A percentile compares a stretch with the other conserved stretches of the same genome.
Evolutionary conservation across 306 rosid genomes (phyloP).

Genomic region (Lotus japonicus): DNA sequence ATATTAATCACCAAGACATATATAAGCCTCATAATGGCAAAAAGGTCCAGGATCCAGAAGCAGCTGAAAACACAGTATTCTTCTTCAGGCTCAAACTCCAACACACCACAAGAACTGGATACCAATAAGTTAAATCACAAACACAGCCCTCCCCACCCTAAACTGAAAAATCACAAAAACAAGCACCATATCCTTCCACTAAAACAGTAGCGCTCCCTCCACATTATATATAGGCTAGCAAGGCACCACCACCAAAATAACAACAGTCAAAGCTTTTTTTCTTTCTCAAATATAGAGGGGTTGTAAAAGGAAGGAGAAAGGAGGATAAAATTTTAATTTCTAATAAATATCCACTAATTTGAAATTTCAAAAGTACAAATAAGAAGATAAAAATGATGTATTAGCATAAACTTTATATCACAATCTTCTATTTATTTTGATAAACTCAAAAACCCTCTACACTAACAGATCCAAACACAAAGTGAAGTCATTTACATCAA

Average conservation of each 20-base stretch:
- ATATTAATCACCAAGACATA: background rate
- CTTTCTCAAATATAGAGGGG: too few species aligned
- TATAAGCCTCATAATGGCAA: background rate
- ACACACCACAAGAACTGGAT: background rate
- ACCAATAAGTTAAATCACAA: background rate
- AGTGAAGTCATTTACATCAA: background rate
- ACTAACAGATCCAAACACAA: too few species aligned
- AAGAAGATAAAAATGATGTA: too few species aligned
- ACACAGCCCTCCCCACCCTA: background rate
- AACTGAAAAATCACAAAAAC: background rate
- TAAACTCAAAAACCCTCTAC: too few species aligned
- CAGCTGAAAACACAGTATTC: background rate
- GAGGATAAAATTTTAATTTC: too few species aligned
- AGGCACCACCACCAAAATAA: background rate
- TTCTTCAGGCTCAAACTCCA: background rate
- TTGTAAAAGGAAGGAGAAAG: too few species aligned
- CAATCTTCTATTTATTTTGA: too few species aligned
- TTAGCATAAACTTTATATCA: too few species aligned
- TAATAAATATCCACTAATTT: too few species aligned
- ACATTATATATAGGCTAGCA: background rate
- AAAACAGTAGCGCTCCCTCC: background rate
- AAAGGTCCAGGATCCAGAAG: background rate
- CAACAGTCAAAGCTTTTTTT: background rate
- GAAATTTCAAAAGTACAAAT: too few species aligned
- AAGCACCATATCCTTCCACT: background rate